Evolutionary conservation across 768 basidiomycete genomes (phyloP), one percentile per base, ranked within the genome.

Genomic region (Hypholoma sublateritium): DNA sequence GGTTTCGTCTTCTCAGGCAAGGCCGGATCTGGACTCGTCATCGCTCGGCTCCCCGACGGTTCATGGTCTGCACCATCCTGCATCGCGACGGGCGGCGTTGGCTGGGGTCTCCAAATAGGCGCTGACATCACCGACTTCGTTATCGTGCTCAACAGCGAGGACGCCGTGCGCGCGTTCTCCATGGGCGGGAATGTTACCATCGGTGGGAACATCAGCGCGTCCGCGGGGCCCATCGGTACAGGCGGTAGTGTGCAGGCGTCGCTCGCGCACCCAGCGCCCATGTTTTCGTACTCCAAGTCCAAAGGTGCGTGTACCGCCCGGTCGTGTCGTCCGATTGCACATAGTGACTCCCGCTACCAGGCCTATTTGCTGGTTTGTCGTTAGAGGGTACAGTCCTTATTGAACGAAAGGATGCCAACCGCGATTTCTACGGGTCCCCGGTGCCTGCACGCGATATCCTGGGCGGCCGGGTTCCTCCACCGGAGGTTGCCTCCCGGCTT

Each of bases 11-110:
- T 96, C 80, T 93, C 91, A 11, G 95, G 93, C 47, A 96, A 95
- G 74, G 93, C 91, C 0, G 95, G 95, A 45, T 94, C 92, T 1
- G 95, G 95, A 13, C 72, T 96, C 60, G 92, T 98, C 73, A 89
- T 97, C 67, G 90, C 94, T 17, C 88, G 94, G 12, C 82, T 95
- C 43, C 90, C 92, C 8, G 95, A 98, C 66, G 96, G 96, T 63
- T 94, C 93, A 9, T 97, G 94, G 94, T 93, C 91, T 47, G 96
- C 96, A 1, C 96, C 96, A 3, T 94, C 91, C 21, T 98, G 95
- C 75, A 96, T 98, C 67, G 95, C 92, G 28, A 98, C 95, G 0
- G 95, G 91, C 16, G 96, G 96, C 35, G 82, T 95, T 11, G 93
- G 94, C 14, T 93, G 93, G 89, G 93, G 93, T 32, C 85, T 95